A percentile compares a stretch with the other conserved stretches of the same genome.
Evolutionary conservation across 352 stramenopile genomes (phyloP).

Genomic region (Phytophthora macrochlamydospora): DNA sequence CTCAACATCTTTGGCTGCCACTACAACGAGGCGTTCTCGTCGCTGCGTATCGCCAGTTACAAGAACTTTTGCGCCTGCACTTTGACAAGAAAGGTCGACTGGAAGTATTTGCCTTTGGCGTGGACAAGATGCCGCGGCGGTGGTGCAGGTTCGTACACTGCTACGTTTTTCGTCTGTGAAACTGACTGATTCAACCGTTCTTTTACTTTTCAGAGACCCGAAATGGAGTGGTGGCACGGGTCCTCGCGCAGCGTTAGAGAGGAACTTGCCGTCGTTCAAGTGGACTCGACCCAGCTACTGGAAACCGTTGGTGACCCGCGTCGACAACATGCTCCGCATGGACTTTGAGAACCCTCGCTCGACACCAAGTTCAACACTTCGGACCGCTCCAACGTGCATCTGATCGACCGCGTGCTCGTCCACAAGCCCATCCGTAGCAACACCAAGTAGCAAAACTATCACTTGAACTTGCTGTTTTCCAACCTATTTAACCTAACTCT

Average conservation of each 20-base stretch:
- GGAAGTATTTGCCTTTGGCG: constrained; percentile 82
- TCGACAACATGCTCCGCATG: constrained; percentile 83
- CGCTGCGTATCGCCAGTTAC: constrained; percentile 87
- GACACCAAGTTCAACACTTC: constrained; percentile 75
- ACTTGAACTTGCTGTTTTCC: background rate
- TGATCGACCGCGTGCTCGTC: constrained; percentile 76
- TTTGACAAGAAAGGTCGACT: constrained; percentile 77
- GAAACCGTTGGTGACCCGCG: constrained; percentile 81
- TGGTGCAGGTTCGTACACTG: constrained; percentile 60
- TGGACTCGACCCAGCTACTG: constrained; percentile 83
- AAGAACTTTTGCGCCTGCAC: constrained; percentile 90
- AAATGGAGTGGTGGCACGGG: constrained; percentile 75
- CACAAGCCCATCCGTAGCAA: constrained; percentile 30
- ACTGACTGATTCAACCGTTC: background rate
- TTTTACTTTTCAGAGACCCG: constrained; percentile 51
- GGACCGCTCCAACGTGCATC: constrained; percentile 82
- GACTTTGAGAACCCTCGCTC: constrained; percentile 87
- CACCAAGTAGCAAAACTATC: background rate
- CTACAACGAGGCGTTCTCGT: constrained; percentile 92
- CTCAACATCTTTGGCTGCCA: constrained; percentile 87
- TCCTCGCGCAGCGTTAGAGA: constrained; percentile 49
- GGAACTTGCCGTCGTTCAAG: constrained; percentile 68
- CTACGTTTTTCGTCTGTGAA: constrained; percentile 3
- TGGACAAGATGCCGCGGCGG: constrained; percentile 90
- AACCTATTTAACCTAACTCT: background rate